Conservation (phyloP, 2,329 filamentous ascomycete species). For the Paecilomyces variotii region DNA sequence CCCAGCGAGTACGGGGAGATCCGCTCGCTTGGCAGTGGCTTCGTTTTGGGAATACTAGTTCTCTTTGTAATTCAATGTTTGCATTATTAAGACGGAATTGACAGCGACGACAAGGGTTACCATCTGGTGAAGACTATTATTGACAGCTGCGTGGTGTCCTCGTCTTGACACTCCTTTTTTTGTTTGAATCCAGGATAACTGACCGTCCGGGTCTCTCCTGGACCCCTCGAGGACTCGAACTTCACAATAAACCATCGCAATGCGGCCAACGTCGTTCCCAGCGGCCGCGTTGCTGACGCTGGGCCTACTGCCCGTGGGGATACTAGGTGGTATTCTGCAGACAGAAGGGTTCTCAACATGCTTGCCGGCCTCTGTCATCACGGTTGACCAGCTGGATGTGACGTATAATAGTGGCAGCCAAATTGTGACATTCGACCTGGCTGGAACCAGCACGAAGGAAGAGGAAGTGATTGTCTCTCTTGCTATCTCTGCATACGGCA, state of each 20-base stretch:
- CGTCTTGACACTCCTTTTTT: not conserved
- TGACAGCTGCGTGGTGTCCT: not conserved
- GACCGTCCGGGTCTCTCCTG: not conserved
- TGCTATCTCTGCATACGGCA: constrained; percentile 76
- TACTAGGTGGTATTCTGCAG: constrained; percentile 62
- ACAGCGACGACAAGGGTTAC: not conserved
- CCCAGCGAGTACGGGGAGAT: not conserved
- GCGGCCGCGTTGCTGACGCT: constrained; percentile 17
- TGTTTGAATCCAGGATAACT: not conserved
- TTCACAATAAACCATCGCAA: constrained; percentile 8
- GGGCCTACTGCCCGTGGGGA: constrained; percentile 27
- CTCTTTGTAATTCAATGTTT: not conserved
- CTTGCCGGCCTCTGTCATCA: constrained; percentile 48
- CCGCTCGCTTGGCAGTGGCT: not conserved
- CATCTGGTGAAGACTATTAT: not conserved
- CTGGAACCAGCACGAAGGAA: constrained; percentile 61
- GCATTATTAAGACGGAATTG: not conserved
- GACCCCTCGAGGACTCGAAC: not conserved
- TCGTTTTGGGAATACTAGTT: not conserved
- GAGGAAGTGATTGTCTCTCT: constrained; percentile 77
- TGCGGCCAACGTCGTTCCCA: constrained; percentile 17
- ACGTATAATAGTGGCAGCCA: constrained; percentile 69
- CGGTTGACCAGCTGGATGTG: constrained; percentile 67
- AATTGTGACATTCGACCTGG: constrained; percentile 71
- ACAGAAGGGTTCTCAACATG: constrained; percentile 78